A percentile compares a stretch with the other conserved stretches of the same genome.
Conservation (phyloP, 2,329 filamentous ascomycete genomes). For the Stagonosporopsis cucurbitacearum region DNA sequence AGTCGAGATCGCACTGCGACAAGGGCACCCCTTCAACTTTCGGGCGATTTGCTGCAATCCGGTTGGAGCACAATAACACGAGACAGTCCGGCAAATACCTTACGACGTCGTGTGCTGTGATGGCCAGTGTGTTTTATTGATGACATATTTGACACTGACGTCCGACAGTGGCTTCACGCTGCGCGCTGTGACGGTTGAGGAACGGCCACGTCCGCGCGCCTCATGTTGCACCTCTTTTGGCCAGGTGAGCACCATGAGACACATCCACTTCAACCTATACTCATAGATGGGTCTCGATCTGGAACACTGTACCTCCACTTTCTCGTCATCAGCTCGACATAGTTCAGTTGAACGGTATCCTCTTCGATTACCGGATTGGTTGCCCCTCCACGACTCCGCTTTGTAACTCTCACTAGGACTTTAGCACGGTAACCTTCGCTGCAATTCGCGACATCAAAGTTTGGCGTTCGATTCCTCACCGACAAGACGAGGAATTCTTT, state of each 20-base stretch:
- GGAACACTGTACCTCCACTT: constrained; percentile 22
- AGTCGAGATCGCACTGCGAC: constrained; percentile 18
- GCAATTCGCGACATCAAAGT: constrained; percentile 14
- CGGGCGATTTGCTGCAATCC: constrained; percentile 17
- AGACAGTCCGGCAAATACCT: constrained; percentile 9
- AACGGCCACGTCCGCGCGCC: constrained; percentile 34
- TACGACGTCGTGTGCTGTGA: constrained; percentile 15
- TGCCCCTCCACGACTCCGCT: constrained; percentile 14
- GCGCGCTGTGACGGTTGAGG: constrained; percentile 29
- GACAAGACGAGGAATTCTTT: constrained; percentile 9
- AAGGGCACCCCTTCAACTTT: constrained; percentile 16
- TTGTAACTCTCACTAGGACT: constrained; percentile 6
- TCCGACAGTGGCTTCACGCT: constrained; percentile 6
- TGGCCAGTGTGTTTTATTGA: constrained; percentile 8
- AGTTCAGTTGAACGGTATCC: constrained; percentile 23
- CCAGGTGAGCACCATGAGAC: constrained; percentile 30
- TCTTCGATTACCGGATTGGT: constrained; percentile 8
- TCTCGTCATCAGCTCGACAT: constrained; percentile 32
- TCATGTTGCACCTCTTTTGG: constrained; percentile 1
- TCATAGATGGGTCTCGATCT: constrained; percentile 18
- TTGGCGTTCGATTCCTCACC: constrained; percentile 16
- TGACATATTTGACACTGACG: constrained; percentile 23
- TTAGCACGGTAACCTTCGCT: constrained; percentile 13
- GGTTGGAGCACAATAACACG: constrained; percentile 17
- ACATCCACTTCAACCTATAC: constrained; percentile 17